Base-by-base conservation (phyloP, 139 green algal species). In the Tetradesmus obliquus region DNA sequence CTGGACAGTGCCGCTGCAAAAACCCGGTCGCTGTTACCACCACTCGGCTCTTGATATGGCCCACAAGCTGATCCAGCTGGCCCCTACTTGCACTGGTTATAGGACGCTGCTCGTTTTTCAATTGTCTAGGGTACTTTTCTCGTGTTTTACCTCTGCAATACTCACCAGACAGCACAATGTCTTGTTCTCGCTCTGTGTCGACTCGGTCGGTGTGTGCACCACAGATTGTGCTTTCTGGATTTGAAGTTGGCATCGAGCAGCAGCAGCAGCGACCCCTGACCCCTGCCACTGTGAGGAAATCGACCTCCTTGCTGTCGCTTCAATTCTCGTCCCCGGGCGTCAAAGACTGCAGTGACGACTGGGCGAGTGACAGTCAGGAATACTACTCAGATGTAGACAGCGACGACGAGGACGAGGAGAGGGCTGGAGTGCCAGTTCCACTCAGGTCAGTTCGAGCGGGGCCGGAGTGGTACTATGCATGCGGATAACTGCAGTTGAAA, bases 391-490 rank as follows among this genome's bases (percentile, higher is more conserved):
- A 82, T 55, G 76, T 82, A 51, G n/a, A 55, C 76, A 82, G 76
- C n/a, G 76, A 82, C n/a, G 76, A 82, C 6, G 76, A 82, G 24
- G 76, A 82, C 7, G n/a, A 82, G 76, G 76, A 82, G n/a, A 55
- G 76, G 8, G 24, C 7, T 45, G 76, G 76, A 2, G 76, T 82
- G 76, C 24, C 76, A 17, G 24, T 82, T 15, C 76, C 76, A 53
- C n/a, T 55, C 76, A 82, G 76, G 76, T 82, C 66, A 76, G 66
- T 76, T 7, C n/a, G 66, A 76, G 66, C 66, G 17, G 15, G 15
- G 17, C 17, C 66, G 15, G 17, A n/a, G 66, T 10, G 7, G 15
- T 72, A 72, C 62, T 72, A 20, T 72, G 62, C 62, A 72, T 19
- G 9, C 62, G 10, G n/a, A 24, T 24, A 24, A 7, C 66, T 76